Evolutionary conservation across 495 filamentous ascomycete species (phyloP), one percentile per base, ranked within the genome.

Genomic region (Aspergillus kassunensis): DNA sequence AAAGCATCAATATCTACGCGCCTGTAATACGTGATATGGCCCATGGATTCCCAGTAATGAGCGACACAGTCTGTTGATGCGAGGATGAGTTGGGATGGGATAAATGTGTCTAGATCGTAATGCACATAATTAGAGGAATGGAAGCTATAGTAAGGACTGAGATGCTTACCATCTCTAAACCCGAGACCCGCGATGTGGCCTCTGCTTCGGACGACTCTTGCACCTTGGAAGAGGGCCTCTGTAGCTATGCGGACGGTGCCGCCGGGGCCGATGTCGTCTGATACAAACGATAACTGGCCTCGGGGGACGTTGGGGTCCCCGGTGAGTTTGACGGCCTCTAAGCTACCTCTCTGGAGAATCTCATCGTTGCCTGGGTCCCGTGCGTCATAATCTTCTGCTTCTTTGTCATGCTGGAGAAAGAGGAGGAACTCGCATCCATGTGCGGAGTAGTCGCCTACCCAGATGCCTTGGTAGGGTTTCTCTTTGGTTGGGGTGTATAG

Each of bases 371-470:
- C 18, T 12, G 48, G 16, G 27, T 59, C 48, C 34, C 41, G 34
- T 15, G 27, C 30, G 16, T 46, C 42, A 31, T 34, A 42, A 10
- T 47, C 7, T 9, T 42, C 50, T 23, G 34, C 12, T 7, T 54
- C 40, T 2, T 43, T 61, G 29, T 88, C 84, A 13, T 77, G 76
- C 65, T 97, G 92, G 49, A 86, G 65, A 30, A 97, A 74, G 4
- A 91, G 72, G 9, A 96, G 62, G 54, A 95, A 95, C 64, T 97
- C 91, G 66, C 88, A 95, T 2, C 91, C 90, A 61, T 97, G 91
- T 0, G 79, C 82, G 11, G 82, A 84, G 60, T 95, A 96, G 61
- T 96, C 90, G 4, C 92, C 92, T 9, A 92, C 86, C 88, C 89
- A 97, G 19, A 97, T 86, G 0, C 92, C 92, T 54, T 88, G 84